Base-by-base conservation (phyloP, 192 early-diverging fungal species). In the Irineochytrium annulatum region DNA sequence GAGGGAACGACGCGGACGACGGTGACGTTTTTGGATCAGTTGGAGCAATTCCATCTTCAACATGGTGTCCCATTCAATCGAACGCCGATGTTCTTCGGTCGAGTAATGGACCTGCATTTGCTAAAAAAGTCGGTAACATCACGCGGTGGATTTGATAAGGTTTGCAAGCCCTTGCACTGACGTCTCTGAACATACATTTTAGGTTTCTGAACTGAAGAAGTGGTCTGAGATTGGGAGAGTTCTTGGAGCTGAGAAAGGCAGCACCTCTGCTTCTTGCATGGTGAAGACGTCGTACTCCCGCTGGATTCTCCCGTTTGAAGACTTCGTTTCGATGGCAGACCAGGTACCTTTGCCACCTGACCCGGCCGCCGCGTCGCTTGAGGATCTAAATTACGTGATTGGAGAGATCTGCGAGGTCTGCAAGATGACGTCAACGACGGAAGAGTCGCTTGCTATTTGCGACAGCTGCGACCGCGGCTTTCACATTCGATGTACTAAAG, bases 1-100 rank as follows among this genome's bases (percentile, higher is more conserved):
- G 90, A 94, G 59, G 95, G 92, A 35, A 82, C 84, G 65, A 89
- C 92, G 0, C 79, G 95, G 27, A 76, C 87, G 17, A 90, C 87
- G 30, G 74, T 95, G 51, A 93, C 91, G 69, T 98, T 93, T 59
- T 75, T 92, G 29, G 92, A 96, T 57, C 91, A 94, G 76, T 76
- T 98, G 17, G 81, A 87, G 67, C 86, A 88, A 67, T 98, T 91
- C 65, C 94, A 98, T 68, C 66, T 80, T 11, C 86, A 89, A 58
- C 76, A 83, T 49, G 91, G 92, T 3, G 81, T 82, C 26, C 82
- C 85, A 3, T 77, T 91, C 49, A 72, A 67, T 48, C 84, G 89
- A 59, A 82, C 94, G 20, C 95, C 95, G 3, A 86, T 89, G 55
- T 64, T 97, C 16, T 86, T 92, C 75, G 57, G 60, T 3, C 78